Evolutionary conservation across 1,284 basidiomycete genomes (phyloP), one percentile per base, ranked within the genome.

Genomic region (Tetrapyrgos nigripes): DNA sequence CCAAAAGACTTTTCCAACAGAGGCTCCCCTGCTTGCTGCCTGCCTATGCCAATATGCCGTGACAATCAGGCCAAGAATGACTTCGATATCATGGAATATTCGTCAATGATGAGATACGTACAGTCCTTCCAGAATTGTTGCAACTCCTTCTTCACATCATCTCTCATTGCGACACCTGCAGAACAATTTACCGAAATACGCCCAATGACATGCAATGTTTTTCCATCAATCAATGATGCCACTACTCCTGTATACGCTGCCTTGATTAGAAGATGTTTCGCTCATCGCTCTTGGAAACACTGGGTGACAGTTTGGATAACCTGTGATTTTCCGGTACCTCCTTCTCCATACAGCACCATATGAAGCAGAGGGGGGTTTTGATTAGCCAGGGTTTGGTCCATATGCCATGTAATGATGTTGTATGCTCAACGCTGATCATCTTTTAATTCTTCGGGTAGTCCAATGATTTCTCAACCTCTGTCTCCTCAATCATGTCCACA

Each of bases 261-360:
- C 56, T 74, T 76, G 3, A 66, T 23, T 1, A 78, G 59, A 23
- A 57, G 19, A 21, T 66, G 14, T 3, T 2, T 11, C 1, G 56
- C 58, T 4, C 61, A 55, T 9, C 28, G 10, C 9, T n/a, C 10
- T 2, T 26, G 35, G 53, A 77, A 77, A 13, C 57, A 24, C 17
- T 67, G 48, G 3, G 73, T 73, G 8, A 74, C 61, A 0, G 64
- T 73, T 50, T 77, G 71, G 19, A 77, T 76, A 1, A 75, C 71
- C 24, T 60, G 66, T 2, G 74, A 77, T 55, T 78, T 78, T 0
- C 76, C 76, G 2, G 73, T 75, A 0, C 76, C 75, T 2, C 75
- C 76, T 59, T 76, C 72, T 1, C 75, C 75, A 13, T 69, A 58
- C 1, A 77, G 60, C 3, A 70, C 23, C 73, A 77, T 73, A 0